Base-by-base conservation (phyloP, 352 stramenopile species). In the Globisporangium barbulae region DNA sequence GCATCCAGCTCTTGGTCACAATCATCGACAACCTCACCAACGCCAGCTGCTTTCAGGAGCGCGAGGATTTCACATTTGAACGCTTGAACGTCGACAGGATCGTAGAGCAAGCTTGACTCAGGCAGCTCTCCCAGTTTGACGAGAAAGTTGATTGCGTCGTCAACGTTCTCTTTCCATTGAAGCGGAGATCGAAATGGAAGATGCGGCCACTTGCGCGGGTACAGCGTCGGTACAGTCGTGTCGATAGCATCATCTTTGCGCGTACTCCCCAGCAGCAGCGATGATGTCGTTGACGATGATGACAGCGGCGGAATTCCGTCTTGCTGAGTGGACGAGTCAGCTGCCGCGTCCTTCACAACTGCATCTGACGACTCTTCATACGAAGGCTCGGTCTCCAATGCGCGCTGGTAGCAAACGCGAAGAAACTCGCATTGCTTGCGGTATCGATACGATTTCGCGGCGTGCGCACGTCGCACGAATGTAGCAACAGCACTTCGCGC, bases 131-230 rank as follows among this genome's bases (percentile, higher is more conserved):
- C 64, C n/a, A 93, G 70, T 19, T 72, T 75, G 35, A 66, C 59
- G 17, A 83, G 65, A 55, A 90, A 93, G 12, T 73, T 69, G 47
- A 90, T 62, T 4, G 71, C 74, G 31, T 63, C 68, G 35, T 73
- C 62, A 1, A 72, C 35, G 48, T 81, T 72, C 4, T 75, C 59
- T 35, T 68, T 66, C 83, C 83, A 93, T 63, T 83, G 64, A 5
- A 72, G 52, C 10, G 81, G 78, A 39, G 82, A 70, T 58, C 79
- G 71, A 57, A 73, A 81, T 21, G 83, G 81, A 13, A 93, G 53
- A 63, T 93, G 81, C 13, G 81, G 83, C 83, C 83, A 93, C 37
- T 90, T 84, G 21, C 81, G 67, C 33, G 83, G 83, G 28, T 80
- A 63, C 28, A 91, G 61, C 2, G 59, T 65, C 15, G 81, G 74